Evolutionary conservation across 225 moss, liverwort and hornwort genomes (phyloP).

Genomic region (Physcomitrium patens): DNA sequence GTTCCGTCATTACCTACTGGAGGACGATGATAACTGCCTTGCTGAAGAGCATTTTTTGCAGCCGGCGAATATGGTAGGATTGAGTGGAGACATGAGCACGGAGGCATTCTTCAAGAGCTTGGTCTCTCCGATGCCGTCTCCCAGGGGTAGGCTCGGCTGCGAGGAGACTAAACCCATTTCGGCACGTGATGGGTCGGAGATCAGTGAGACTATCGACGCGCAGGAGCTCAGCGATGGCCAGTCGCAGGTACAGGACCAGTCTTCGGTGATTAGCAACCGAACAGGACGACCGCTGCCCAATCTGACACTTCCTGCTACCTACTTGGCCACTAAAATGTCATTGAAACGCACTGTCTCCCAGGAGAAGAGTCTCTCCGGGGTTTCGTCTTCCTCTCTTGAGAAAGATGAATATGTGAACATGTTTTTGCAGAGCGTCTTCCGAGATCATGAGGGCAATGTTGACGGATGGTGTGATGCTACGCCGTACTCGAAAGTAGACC

Average conservation of each 20-base stretch:
- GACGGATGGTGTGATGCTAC: too few species aligned
- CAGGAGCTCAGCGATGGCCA: neutral
- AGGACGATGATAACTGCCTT: slow-evolving; percentile 52
- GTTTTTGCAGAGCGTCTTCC: slow-evolving; percentile 41
- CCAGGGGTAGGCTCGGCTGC: neutral
- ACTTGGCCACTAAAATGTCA: slow-evolving; percentile 19
- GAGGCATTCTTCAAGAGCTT: slow-evolving; percentile 54
- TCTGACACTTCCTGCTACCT: slow-evolving; percentile 34
- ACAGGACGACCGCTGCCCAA: slow-evolving; percentile 32
- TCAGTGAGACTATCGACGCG: neutral
- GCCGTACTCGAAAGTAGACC: too few species aligned
- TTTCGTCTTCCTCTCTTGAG: slow-evolving; percentile 4
- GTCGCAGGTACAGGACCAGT: neutral
- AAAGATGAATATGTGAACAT: slow-evolving; percentile 41
- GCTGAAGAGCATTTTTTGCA: slow-evolving; percentile 56
- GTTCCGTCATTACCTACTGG: slow-evolving; percentile 54
- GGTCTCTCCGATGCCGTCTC: slow-evolving; percentile 29
- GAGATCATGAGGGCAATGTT: slow-evolving; percentile 28
- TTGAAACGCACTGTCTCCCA: neutral
- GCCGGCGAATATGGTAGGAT: neutral
- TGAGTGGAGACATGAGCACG: slow-evolving; percentile 29
- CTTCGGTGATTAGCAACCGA: slow-evolving; percentile 48
- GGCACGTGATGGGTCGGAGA: neutral
- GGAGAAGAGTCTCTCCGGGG: neutral
- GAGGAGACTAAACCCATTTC: neutral